Evolutionary conservation across 2,329 filamentous ascomycete species (phyloP).

Genomic region (Xylaria sp.): DNA sequence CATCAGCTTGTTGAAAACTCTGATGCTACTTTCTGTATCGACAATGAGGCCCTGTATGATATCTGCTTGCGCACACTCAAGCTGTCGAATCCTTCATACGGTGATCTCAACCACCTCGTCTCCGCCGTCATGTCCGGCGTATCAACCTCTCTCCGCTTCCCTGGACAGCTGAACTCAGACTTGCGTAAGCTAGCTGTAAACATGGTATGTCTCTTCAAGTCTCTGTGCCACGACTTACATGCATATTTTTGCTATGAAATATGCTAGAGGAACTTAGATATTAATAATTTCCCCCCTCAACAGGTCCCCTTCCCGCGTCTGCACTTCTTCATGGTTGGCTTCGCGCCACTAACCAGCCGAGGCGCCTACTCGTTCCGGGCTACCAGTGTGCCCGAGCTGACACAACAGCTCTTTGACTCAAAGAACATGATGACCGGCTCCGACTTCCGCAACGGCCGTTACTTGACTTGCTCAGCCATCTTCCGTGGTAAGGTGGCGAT

Average conservation of each 20-base stretch:
- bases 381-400: slow-evolving; percentile 95
- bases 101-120: slow-evolving; percentile 98
- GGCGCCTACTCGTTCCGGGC: slow-evolving; percentile 94
- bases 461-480: slow-evolving; percentile 98
- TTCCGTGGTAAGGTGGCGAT: slow-evolving; percentile 99
- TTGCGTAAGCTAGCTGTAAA: slow-evolving; percentile 99
- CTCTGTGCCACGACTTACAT: not conserved
- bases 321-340: slow-evolving; percentile 99
- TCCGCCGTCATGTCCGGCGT: slow-evolving; percentile 99
- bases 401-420: slow-evolving; percentile 99
- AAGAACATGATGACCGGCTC: slow-evolving; percentile 99
- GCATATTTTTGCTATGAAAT: too few relatives aligned
- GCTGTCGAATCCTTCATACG: slow-evolving; percentile 97
- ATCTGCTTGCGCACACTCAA: slow-evolving; percentile 99
- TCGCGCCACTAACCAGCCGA: slow-evolving; percentile 95
- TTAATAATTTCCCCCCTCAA: too few relatives aligned
- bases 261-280: too few relatives aligned
- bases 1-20: slow-evolving; percentile 99
- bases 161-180: slow-evolving; percentile 99
- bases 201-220: slow-evolving; percentile 64
- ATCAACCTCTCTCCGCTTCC: slow-evolving; percentile 98
- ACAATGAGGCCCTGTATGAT: slow-evolving; percentile 99
- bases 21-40: slow-evolving; percentile 99
- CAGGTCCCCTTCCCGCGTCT: slow-evolving; percentile 94
- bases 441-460: slow-evolving; percentile 99